Conservation (phyloP, 148 eudicot genomes). For the Silene conica region DNA sequence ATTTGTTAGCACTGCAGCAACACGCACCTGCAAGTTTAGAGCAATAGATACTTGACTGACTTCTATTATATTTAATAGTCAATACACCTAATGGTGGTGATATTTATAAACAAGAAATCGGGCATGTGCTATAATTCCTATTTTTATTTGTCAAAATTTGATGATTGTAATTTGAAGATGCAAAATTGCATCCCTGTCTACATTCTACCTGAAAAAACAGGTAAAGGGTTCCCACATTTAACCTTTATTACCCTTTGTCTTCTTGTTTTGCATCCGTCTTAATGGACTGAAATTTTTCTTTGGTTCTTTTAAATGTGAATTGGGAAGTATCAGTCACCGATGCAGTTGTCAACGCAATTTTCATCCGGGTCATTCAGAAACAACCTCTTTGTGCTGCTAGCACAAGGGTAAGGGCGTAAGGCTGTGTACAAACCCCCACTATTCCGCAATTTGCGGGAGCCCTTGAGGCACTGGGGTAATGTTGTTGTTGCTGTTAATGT, state of each 20-base stretch:
- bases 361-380: too few species aligned
- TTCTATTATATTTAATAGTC: neutral
- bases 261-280: neutral
- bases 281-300: neutral
- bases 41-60: neutral
- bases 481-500: neutral
- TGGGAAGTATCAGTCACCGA: too few species aligned
- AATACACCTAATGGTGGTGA: neutral
- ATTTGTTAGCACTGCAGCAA: conserved; percentile 90
- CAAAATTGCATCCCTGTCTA: neutral
- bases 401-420: too few species aligned
- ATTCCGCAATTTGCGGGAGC: too few species aligned
- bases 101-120: neutral
- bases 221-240: neutral
- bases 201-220: neutral
- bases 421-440: too few species aligned
- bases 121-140: neutral
- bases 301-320: too few species aligned
- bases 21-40: conserved; percentile 66
- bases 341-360: too few species aligned
- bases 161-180: neutral
- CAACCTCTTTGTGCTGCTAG: too few species aligned
- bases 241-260: neutral
- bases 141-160: neutral
- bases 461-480: too few species aligned